Evolutionary conservation across 192 early-diverging fungal species (phyloP).

Genomic region (Coemansia sp.): DNA sequence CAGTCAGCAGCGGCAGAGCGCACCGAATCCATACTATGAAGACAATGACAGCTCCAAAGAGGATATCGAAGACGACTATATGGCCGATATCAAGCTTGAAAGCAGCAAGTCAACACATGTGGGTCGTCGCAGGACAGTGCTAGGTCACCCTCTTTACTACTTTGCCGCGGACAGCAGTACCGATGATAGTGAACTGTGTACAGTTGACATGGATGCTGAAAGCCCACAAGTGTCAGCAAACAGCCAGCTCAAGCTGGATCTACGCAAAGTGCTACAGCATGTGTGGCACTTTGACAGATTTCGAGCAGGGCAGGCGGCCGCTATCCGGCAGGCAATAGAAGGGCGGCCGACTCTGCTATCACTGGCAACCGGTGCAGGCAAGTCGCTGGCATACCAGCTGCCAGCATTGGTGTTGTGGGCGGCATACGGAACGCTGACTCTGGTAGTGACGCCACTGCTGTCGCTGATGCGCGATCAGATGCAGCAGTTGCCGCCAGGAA

Average conservation of each 20-base stretch:
- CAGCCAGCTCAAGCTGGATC: constrained; percentile 25
- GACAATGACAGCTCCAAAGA: too few species aligned
- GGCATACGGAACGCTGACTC: constrained; percentile 43
- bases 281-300: constrained; percentile 51
- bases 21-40: too few species aligned
- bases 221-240: not conserved
- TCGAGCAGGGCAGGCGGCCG: constrained; percentile 49
- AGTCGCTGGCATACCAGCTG: constrained; percentile 78
- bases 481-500: constrained; percentile 57
- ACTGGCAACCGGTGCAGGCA: constrained; percentile 65
- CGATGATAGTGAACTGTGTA: not conserved
- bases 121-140: not conserved
- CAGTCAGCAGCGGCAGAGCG: too few species aligned
- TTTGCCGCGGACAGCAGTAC: not conserved
- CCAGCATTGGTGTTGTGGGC: constrained; percentile 62
- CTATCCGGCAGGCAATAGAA: constrained; percentile 49
- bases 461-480: constrained; percentile 87
- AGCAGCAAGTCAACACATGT: too few species aligned
- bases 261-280: constrained; percentile 44
- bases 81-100: too few species aligned
- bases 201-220: not conserved
- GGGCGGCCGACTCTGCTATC: constrained; percentile 54
- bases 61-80: too few species aligned
- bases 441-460: constrained; percentile 79
- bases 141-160: constrained; percentile 4